Evolutionary conservation across 2,329 filamentous ascomycete species (phyloP), one percentile per base, ranked within the genome.

Genomic region (Drechslera avenae): DNA sequence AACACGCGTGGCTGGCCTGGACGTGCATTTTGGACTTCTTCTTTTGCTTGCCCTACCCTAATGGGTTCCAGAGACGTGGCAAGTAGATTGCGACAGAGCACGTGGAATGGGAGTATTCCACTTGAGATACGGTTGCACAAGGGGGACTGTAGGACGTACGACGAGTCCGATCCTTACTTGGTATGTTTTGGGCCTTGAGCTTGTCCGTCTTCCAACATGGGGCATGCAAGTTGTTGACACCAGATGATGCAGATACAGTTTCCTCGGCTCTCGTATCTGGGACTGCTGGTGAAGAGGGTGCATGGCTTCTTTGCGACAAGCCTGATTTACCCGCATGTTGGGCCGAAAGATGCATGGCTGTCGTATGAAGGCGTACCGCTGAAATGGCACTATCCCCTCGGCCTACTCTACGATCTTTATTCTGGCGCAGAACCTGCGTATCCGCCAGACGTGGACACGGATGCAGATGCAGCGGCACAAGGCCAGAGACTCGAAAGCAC

Each of bases 361-460:
- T 85, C 83, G 1, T 87, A 85, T 64, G 84, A 90, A 67, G 81
- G 78, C 12, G 86, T 90, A 13, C 83, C 85, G 2, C 70, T 90
- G 57, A 89, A 88, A 75, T 88, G 86, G 85, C 87, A 90, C 64
- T 86, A 88, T 52, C 86, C 87, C 0, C 68, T 88, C 9, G 87
- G 87, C 1, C 75, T 90, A 9, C 77, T 90, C 4, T 88, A 85
- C 65, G 87, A 90, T 68, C 76, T 90, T 5, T 88, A 88, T 62
- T 82, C 83, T 2, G 84, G 83, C 14, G 79, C 78, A 17, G 80
- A 80, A 48, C 78, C 80, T 1, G 67, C 79, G 21, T 62, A 67
- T 48, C 63, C 62, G 2, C 17, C 46, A 16, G 62, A 66, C 17
- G 30, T 40, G 13, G 44, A 43, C 16, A 26, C 26, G 5, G 49